These are phyloP conservation scores for Mycena amicta DNA, from an alignment of 768 basidiomycete genomes.

Conservation along the genomic window DNA sequence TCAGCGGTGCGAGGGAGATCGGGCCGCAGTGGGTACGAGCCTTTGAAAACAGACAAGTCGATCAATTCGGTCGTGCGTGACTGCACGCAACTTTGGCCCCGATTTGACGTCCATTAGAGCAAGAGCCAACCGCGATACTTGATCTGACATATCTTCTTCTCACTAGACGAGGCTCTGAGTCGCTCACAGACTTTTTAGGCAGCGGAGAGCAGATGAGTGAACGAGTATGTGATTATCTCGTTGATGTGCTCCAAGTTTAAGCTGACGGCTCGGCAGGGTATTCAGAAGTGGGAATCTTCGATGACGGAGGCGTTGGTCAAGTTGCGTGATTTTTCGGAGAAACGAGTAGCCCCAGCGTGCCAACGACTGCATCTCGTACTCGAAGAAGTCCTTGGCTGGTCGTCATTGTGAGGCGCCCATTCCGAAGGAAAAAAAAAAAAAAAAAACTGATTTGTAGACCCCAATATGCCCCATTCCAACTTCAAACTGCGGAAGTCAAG, in stretches of 20 bases:
- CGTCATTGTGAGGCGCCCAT: conserved; percentile 61
- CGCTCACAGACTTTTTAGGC: conserved; percentile 72
- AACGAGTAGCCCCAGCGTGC: conserved; percentile 69
- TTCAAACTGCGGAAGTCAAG: conserved; percentile 52
- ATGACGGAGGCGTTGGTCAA: conserved; percentile 71
- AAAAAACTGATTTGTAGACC: conserved; percentile 45
- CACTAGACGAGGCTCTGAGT: conserved; percentile 72
- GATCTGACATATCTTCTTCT: conserved; percentile 73
- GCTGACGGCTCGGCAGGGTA: conserved; percentile 49
- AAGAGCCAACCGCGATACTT: conserved; percentile 62
- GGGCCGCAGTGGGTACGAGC: conserved; percentile 74
- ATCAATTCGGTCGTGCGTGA: conserved; percentile 69
- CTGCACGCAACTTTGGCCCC: conserved; percentile 8
- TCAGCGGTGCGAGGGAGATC: conserved; percentile 68
- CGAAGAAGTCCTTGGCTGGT: conserved; percentile 81
- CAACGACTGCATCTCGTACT: conserved; percentile 77
- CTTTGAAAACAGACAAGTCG: conserved; percentile 64
- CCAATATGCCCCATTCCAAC: conserved; percentile 56
- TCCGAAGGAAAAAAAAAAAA: no score
- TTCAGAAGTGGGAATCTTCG: conserved; percentile 82
- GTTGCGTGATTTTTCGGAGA: conserved; percentile 73
- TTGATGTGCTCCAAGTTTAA: no score
- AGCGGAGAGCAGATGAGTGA: conserved; percentile 83
- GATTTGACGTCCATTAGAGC: conserved; percentile 43
- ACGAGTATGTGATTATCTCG: conserved; percentile 51